Evolutionary conservation across 1,139 yeast species (phyloP).

Genomic region (Yamadazyma membranifaciens): DNA sequence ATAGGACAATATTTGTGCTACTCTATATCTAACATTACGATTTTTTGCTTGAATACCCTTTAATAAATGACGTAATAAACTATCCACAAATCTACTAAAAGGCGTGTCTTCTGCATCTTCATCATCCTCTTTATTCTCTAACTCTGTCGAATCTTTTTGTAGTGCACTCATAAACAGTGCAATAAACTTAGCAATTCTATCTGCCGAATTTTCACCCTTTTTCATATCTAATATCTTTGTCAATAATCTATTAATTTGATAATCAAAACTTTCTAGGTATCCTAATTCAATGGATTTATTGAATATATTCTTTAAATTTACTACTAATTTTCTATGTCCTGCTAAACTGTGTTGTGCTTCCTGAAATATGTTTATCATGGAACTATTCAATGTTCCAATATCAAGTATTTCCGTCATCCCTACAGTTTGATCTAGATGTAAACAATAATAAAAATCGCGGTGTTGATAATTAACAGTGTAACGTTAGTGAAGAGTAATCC

Average conservation of each 20-base stretch:
- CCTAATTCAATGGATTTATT: constrained; percentile 52
- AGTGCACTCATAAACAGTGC: constrained; percentile 61
- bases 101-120: constrained; percentile 34
- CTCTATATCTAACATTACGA: constrained; percentile 75
- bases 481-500: neutral
- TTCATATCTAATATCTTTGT: constrained; percentile 67
- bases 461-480: neutral
- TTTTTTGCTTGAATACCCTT: constrained; percentile 79
- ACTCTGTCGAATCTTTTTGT: constrained; percentile 28
- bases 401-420: constrained; percentile 1
- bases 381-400: constrained; percentile 14
- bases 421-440: neutral
- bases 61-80: constrained; percentile 62
- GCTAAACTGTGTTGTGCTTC: constrained; percentile 75
- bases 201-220: constrained; percentile 72
- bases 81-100: constrained; percentile 54
- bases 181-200: constrained; percentile 72
- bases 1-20: constrained; percentile 74
- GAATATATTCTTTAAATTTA: constrained; percentile 61
- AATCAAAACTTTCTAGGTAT: constrained; percentile 57
- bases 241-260: constrained; percentile 57
- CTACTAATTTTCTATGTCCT: constrained; percentile 73
- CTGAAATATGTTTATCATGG: constrained; percentile 72
- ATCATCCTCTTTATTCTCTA: constrained; percentile 18
- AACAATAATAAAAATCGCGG: constrained; percentile 5